Conservation (phyloP, 2,329 filamentous ascomycete species). For the Fusarium albosuccineum region DNA sequence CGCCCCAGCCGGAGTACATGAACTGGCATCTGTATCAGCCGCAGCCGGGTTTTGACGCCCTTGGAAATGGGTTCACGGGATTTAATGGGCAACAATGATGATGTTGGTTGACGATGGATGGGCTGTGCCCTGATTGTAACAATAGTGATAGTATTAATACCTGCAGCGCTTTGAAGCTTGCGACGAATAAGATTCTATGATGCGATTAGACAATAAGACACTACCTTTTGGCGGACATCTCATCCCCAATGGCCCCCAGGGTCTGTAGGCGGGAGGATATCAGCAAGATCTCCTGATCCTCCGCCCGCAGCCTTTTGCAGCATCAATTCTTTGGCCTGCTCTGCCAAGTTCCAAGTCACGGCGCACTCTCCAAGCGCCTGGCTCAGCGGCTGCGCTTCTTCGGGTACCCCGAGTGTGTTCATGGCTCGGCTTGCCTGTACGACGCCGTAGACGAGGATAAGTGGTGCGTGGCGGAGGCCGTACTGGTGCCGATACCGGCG, state of each 20-base stretch:
- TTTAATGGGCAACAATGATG: slow-evolving; percentile 41
- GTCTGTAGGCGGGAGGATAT: background rate
- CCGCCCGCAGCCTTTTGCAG: background rate
- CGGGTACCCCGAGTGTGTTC: slow-evolving; percentile 4
- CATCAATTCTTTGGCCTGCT: slow-evolving; percentile 9
- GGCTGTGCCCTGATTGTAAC: slow-evolving; percentile 37
- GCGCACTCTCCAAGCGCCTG: slow-evolving; percentile 22
- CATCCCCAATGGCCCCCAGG: background rate
- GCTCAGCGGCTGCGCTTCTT: slow-evolving; percentile 15
- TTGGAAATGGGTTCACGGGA: slow-evolving; percentile 44
- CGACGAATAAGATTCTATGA: background rate
- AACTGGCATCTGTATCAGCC: slow-evolving; percentile 48
- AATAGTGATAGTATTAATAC: slow-evolving; percentile 36
- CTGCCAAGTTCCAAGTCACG: slow-evolving; percentile 18
- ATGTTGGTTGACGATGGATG: background rate
- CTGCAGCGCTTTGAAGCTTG: slow-evolving; percentile 7
- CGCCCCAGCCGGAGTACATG: slow-evolving; percentile 45
- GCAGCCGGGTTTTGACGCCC: slow-evolving; percentile 34
- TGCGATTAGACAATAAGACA: background rate
- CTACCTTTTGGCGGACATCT: background rate
- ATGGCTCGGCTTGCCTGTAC: slow-evolving; percentile 38
- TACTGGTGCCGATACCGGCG: slow-evolving; percentile 41
- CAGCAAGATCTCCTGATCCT: background rate
- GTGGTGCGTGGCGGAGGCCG: slow-evolving; percentile 35
- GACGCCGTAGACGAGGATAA: slow-evolving; percentile 43